phyloP scores from a whole-genome alignment of 192 early-diverging fungal genomes.

The Dissophora ornata region DNA sequence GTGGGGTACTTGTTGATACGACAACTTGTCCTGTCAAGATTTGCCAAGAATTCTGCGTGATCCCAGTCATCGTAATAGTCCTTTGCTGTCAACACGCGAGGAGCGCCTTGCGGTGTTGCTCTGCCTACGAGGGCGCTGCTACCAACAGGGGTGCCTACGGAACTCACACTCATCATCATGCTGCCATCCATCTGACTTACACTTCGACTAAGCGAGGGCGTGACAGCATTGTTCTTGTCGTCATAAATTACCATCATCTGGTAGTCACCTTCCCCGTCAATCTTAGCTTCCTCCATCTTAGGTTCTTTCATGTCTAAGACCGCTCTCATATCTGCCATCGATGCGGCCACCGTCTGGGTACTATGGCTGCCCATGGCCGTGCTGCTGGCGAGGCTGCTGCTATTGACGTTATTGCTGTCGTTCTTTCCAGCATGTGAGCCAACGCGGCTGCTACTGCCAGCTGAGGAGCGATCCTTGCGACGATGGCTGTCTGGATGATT shows the following conservation, averaged over 20 bases:
- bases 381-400: no score
- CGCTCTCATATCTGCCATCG: conserved; percentile 1
- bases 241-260: conserved; percentile 26
- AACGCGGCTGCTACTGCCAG: no score
- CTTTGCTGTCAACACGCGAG: neutral
- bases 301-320: no score
- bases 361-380: neutral
- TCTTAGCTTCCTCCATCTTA: neutral
- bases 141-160: neutral
- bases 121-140: neutral
- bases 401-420: no score
- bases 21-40: conserved; percentile 11
- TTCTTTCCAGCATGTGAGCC: no score
- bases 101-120: neutral
- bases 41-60: conserved; percentile 15
- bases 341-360: neutral
- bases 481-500: neutral
- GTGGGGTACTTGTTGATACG: conserved; percentile 8
- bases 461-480: no score
- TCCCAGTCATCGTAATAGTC: conserved; percentile 30
- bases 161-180: conserved; percentile 2
- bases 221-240: conserved; percentile 18
- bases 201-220: conserved; percentile 3
- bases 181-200: neutral
- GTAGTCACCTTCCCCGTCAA: conserved; percentile 5